Evolutionary conservation across 73 alveolate species (phyloP), one percentile per base, ranked within the genome.

Genomic region (Diophrys appendiculata): DNA sequence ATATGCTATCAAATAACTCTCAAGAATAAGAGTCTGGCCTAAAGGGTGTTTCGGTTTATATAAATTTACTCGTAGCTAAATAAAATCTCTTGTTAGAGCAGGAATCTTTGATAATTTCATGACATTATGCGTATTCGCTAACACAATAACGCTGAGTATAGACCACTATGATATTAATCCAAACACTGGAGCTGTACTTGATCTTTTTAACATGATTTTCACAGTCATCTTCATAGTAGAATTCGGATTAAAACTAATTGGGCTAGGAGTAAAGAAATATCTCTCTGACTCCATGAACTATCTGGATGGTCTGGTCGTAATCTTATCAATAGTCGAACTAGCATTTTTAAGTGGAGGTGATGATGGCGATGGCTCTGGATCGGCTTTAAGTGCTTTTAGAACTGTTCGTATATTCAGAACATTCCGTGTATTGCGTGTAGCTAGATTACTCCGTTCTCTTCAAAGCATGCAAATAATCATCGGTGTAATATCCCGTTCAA

Each of bases 291-390:
- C 72, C 34, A 92, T 94, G 96, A 94, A 94, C 67, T 75, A 81
- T 73, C 82, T 94, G 81, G 99, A 94, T 87, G 93, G 93, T 0
- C 33, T 84, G 23, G 88, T 92, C 3, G 98, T 92, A 29, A 82
- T 80, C n/a, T 34, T 92, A 54, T 76, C 92, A 54, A 65, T 92
- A 2, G 92, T 84, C 54, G 98, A 92, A 65, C 77, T 92, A 0
- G 82, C 71, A 14, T 80, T 89, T 28, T 55, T 79, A 79, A 54
- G 88, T 69, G 93, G 93, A 13, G 90, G 88, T 1, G n/a, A 43
- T 11, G 60, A 18, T 11, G 60, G 18, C 5, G 60, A 43, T 18
- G 60, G 60, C n/a, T 64, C 78, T 54, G 83, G 81, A 0, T 86
- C 69, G 25, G 91, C 94, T 0, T 52, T 87, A 5, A 28, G 78